Evolutionary conservation across 2,329 filamentous ascomycete genomes (phyloP).

Genomic region (Coniochaeta hoffmannii): DNA sequence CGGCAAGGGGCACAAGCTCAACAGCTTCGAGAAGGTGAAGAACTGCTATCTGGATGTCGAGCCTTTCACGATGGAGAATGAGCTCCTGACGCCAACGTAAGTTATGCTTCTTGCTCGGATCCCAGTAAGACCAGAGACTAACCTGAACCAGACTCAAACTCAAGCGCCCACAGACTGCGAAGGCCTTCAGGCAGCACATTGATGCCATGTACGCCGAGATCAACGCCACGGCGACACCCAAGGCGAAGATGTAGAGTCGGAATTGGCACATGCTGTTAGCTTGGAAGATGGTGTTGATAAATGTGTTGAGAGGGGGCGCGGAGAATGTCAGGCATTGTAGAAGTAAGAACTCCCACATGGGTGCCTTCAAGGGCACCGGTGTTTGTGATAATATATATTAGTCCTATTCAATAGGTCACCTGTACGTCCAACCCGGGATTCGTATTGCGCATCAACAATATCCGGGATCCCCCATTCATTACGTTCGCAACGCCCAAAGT

Average conservation of each 20-base stretch:
- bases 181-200: constrained; percentile 44
- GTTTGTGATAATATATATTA: not conserved
- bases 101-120: constrained; percentile 24
- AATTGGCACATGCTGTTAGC: not conserved
- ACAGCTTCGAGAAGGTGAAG: constrained; percentile 79
- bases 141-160: constrained; percentile 43
- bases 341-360: not conserved
- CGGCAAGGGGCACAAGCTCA: constrained; percentile 79
- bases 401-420: not conserved
- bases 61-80: constrained; percentile 89
- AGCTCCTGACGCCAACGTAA: constrained; percentile 82
- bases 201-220: constrained; percentile 51
- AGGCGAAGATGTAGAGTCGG: constrained; percentile 35
- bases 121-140: not conserved
- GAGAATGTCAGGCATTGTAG: not conserved
- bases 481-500: too few species aligned
- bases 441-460: too few species aligned
- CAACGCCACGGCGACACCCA: constrained; percentile 28
- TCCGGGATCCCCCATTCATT: too few species aligned
- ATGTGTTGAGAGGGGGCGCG: not conserved
- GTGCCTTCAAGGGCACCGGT: not conserved
- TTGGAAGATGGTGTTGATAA: not conserved
- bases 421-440: too few species aligned
- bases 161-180: constrained; percentile 49
- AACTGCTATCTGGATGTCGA: constrained; percentile 72